Base-by-base conservation (phyloP, 768 basidiomycete species). In the Tulasnella sp. region DNA sequence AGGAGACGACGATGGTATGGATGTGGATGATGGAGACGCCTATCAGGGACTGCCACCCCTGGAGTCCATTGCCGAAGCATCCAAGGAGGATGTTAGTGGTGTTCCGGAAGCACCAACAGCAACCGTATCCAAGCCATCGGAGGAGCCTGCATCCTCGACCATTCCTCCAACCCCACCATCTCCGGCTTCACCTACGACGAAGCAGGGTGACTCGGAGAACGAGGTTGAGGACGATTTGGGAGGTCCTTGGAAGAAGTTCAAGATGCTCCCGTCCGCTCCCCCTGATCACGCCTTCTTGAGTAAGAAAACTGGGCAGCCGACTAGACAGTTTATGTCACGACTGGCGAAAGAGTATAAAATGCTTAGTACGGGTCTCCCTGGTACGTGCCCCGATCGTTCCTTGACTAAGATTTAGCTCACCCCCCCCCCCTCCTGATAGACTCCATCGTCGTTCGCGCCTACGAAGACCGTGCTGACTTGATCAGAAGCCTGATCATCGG, bases 401-500 rank as follows among this genome's bases (percentile, higher is more conserved):
- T 11, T 34, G 22, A 1, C 8, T 29, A 37, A 42, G 42, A 40
- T 38, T 37, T 80, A 14, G 19, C 54, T 40, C 36, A 40, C 36
- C 7, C 29, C 15, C 38, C n/a, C 78, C 67, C 68, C 68, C 36
- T 36, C 68, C 9, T 38, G 37, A 11, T 80, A 93, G 94, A 95
- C 77, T 91, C 91, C 17, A 96, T 98, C 79, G 81, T 97, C 73
- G 93, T 98, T 69, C 89, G 95, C 76, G 91, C 91, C 34, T 98
- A 93, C 81, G 96, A 97, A 82, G 92, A 97, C 82, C 89, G 96
- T 36, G 86, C 89, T 64, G 96, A 98, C 84, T 86, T 98, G 45
- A 83, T 97, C 77, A 89, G 96, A 39, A 92, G 88, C 80, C 86
- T 98, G 70, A 98, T 98, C 77, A 90, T 98, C 78, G 96, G 96